A percentile compares a stretch with the other conserved stretches of the same genome.
These are phyloP conservation scores for Phytophthora agathidicida DNA, from an alignment of 352 stramenopile genomes.

Conservation along the genomic window DNA sequence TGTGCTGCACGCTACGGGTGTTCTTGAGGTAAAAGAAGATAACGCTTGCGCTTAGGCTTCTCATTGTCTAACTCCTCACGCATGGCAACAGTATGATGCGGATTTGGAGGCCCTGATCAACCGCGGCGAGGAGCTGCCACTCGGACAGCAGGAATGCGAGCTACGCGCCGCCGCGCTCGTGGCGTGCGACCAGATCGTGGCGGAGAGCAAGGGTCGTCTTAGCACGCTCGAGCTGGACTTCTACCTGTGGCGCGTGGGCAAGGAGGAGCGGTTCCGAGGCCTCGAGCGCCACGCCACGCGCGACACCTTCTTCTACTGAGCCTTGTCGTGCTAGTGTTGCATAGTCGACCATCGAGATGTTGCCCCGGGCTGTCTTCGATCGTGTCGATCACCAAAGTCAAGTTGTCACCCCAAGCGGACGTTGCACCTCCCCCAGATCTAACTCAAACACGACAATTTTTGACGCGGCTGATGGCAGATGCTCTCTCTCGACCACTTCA, in stretches of 20 bases:
- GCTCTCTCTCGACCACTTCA: conserved; percentile 31
- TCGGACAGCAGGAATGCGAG: conserved; percentile 61
- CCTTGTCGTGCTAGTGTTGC: too few species aligned
- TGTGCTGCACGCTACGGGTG: conserved; percentile 69
- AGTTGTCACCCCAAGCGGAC: neutral
- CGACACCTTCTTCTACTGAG: conserved; percentile 75
- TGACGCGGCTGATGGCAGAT: conserved; percentile 21
- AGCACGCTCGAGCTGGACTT: conserved; percentile 55
- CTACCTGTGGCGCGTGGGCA: conserved; percentile 82
- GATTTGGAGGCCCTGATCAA: conserved; percentile 60
- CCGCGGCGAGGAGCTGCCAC: conserved; percentile 49
- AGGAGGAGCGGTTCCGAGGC: conserved; percentile 68
- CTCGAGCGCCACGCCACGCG: conserved; percentile 78
- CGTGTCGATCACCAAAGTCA: conserved; percentile 7
- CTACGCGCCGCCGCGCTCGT: conserved; percentile 70
- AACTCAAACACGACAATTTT: conserved; percentile 25
- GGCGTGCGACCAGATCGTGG: conserved; percentile 72
- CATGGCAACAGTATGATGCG: conserved; percentile 49
- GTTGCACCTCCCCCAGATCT: conserved; percentile 1
- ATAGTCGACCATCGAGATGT: too few species aligned
- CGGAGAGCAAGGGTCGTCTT: conserved; percentile 52
- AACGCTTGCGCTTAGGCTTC: neutral
- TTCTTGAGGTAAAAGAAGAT: conserved; percentile 58
- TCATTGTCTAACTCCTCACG: neutral
- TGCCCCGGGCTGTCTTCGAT: neutral